Percentiles rank a stretch among this genome's conserved stretches.
Conservation (phyloP, 192 early-diverging fungal genomes). For the Entophlyctis luteolus region DNA sequence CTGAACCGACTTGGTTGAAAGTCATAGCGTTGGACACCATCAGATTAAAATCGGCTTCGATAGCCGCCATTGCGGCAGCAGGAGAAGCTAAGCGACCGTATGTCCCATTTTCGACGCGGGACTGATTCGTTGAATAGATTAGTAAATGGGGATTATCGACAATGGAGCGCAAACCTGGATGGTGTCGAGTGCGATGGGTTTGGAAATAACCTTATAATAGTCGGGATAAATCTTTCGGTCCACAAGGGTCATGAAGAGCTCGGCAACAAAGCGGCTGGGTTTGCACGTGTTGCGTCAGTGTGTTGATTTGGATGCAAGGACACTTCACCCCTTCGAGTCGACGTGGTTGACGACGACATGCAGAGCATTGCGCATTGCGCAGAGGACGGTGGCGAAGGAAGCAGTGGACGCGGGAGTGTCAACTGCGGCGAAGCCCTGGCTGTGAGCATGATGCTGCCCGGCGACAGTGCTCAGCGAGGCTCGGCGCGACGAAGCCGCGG, state of each 20-base stretch:
- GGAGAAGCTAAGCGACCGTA: constrained; percentile 51
- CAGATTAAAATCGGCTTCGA: constrained; percentile 74
- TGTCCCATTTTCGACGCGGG: constrained; percentile 62
- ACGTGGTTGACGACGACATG: constrained; percentile 19
- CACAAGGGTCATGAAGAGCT: constrained; percentile 76
- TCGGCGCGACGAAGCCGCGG: too few species aligned
- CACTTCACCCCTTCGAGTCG: constrained; percentile 28
- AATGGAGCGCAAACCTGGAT: constrained; percentile 44
- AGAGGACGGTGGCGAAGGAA: background rate
- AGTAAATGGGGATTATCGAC: background rate
- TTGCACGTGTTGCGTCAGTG: background rate
- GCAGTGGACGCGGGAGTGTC: too few species aligned
- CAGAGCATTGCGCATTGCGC: constrained; percentile 9
- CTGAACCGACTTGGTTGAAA: constrained; percentile 88
- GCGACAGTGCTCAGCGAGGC: too few species aligned
- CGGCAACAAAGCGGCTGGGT: constrained; percentile 55
- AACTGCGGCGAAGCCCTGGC: too few species aligned
- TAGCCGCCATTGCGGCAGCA: constrained; percentile 35
- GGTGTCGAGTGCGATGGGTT: constrained; percentile 84
- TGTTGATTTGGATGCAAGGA: background rate
- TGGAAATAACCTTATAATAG: constrained; percentile 85
- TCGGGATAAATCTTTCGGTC: constrained; percentile 71
- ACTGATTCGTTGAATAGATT: constrained; percentile 25
- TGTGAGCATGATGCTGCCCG: too few species aligned
- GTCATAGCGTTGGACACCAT: constrained; percentile 91